A percentile compares a stretch with the other conserved stretches of the same genome.
Conservation (phyloP, 371 early-diverging fungal species). For the Mortierella polycephala region DNA sequence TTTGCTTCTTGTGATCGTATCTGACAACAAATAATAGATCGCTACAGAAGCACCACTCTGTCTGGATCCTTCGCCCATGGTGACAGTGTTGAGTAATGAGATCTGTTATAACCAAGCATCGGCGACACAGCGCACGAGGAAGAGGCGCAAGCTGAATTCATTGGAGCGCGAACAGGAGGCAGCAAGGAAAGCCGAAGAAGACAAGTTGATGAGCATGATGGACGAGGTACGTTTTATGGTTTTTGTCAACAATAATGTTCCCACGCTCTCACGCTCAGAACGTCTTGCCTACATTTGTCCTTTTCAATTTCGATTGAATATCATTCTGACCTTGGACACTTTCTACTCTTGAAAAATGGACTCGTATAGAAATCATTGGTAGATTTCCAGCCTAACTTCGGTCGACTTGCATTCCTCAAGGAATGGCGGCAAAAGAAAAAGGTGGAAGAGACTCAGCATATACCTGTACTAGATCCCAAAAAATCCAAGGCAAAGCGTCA, state of each 20-base stretch:
- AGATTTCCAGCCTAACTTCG: conserved; percentile 59
- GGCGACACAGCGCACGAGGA: conserved; percentile 56
- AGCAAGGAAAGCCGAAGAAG: conserved; percentile 67
- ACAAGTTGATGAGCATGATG: conserved; percentile 70
- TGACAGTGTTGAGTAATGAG: conserved; percentile 68
- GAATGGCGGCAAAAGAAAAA: conserved; percentile 69
- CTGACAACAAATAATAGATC: conserved; percentile 46
- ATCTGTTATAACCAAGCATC: conserved; percentile 57
- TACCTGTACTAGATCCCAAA: conserved; percentile 65
- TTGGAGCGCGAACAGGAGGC: conserved; percentile 68
- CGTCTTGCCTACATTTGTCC: background rate
- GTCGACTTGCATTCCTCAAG: conserved; percentile 69
- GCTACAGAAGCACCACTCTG: conserved; percentile 69
- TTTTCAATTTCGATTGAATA: background rate
- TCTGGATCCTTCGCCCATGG: conserved; percentile 68
- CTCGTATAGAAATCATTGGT: conserved; percentile 38
- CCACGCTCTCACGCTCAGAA: background rate
- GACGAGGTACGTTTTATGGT: conserved; percentile 58
- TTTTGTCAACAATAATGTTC: background rate
- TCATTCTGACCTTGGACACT: background rate
- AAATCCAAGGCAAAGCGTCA: conserved; percentile 61
- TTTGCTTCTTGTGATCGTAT: too few relatives aligned
- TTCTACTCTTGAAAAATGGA: conserved; percentile 41
- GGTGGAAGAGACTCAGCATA: conserved; percentile 57
- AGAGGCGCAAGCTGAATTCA: conserved; percentile 70